Conservation (phyloP, 2,329 filamentous ascomycete species). For the Fusarium gaditjirri region DNA sequence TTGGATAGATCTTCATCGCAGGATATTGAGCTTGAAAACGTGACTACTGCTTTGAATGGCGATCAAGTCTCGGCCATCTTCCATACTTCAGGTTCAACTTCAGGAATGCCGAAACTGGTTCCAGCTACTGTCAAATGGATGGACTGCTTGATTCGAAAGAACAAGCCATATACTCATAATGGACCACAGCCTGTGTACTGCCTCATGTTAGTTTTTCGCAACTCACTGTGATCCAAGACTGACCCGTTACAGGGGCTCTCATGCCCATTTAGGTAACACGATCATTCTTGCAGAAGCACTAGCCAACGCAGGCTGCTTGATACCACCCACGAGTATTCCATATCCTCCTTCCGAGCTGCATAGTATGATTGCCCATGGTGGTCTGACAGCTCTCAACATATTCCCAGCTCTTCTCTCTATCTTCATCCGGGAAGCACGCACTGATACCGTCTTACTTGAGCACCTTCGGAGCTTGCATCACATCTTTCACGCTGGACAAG, state of each 20-base stretch:
- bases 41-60: background rate
- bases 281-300: background rate
- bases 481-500: slow-evolving; percentile 4
- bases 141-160: slow-evolving; percentile 15
- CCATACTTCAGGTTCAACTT: slow-evolving; percentile 9
- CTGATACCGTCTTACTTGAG: accelerated
- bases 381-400: background rate
- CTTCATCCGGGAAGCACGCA: background rate
- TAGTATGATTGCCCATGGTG: slow-evolving; percentile 4
- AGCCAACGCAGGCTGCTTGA: background rate
- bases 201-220: background rate
- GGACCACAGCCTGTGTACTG: background rate
- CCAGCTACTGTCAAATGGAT: slow-evolving; percentile 4
- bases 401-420: background rate
- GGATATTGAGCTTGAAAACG: background rate
- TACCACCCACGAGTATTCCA: background rate
- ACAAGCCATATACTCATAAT: background rate
- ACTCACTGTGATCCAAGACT: accelerated
- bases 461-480: background rate
- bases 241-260: background rate
- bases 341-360: background rate
- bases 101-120: slow-evolving; percentile 5
- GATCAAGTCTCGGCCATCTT: slow-evolving; percentile 2
- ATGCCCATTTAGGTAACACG: slow-evolving; percentile 11
- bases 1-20: accelerated